Evolutionary conservation across 1,284 basidiomycete species (phyloP), one percentile per base, ranked within the genome.

Genomic region (Sphagnurus paluster): DNA sequence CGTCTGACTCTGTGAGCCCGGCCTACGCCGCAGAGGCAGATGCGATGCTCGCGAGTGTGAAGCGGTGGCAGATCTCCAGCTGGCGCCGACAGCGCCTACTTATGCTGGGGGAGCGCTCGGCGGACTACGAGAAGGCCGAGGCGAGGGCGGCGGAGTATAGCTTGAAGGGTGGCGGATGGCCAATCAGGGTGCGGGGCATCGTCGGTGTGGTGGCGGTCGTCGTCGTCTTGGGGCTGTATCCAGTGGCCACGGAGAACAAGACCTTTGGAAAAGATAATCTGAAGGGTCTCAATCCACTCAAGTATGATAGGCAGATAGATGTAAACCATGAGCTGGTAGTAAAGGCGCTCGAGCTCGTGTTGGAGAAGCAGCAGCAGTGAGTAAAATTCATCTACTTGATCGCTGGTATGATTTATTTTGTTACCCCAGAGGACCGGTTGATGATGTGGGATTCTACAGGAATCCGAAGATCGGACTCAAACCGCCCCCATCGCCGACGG

Each of bases 291-390:
- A 51, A 51, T 28, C 49, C 49, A 16, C 49, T 51, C 30, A 51
- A 51, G 24, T 51, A 51, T 23, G 50, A 48, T 23, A 45, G 42
- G 9, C 38, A 38, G 5, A 48, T 26, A 16, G 50, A 51, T 34
- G 38, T 30, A 20, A 51, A 51, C 17, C 49, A 51, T 16, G 42
- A 51, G 33, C 13, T 52, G 26, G 20, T 52, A 11, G 42, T 52
- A 26, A 48, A 40, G 29, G 42, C 46, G 23, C 37, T 52, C 13
- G 50, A 52, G 5, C 29, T 39, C 14, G 24, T 45, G 3, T 26
- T 48, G 16, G 46, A 41, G 6, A 47, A 46, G 20, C 46, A 41
- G 6, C 43, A 46, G 20, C 46, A 48, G 50, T 48, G 20, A 10
- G 50, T 35, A 14, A 8, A 26, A 6, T 26, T 23, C 19, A 36